Conservation (phyloP, 78 protist genomes). For the Chrysochromulina tobinii region DNA sequence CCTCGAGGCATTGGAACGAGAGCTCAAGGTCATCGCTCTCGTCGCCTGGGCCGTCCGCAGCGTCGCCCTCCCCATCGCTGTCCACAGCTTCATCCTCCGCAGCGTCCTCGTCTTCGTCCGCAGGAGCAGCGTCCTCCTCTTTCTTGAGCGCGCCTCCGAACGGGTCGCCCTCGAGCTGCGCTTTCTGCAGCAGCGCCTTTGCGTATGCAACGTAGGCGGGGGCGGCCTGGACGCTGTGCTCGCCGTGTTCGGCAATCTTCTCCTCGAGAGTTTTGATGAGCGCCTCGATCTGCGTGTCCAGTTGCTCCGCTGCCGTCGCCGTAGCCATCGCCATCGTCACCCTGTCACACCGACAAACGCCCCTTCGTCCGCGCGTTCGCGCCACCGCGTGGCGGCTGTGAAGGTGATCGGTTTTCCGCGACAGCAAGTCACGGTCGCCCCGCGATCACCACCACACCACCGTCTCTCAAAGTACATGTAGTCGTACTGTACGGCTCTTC, state of each 20-base stretch:
- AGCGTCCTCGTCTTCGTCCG: background rate
- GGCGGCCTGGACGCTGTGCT: background rate
- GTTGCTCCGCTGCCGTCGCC: too few relatives aligned
- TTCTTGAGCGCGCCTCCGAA: background rate
- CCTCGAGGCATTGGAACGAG: background rate
- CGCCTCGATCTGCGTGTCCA: too few relatives aligned
- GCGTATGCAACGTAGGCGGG: background rate
- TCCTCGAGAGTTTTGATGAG: background rate
- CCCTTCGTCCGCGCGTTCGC: too few relatives aligned
- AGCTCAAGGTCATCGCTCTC: slow-evolving; percentile 3
- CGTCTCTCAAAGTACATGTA: too few relatives aligned
- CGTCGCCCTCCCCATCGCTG: background rate
- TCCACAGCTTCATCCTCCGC: background rate
- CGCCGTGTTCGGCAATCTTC: background rate
- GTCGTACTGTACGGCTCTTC: too few relatives aligned
- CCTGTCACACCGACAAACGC: too few relatives aligned
- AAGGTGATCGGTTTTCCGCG: too few relatives aligned
- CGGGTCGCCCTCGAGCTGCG: background rate
- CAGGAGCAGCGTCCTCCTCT: background rate
- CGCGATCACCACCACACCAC: too few relatives aligned
- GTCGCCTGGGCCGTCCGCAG: background rate
- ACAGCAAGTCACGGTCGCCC: too few relatives aligned
- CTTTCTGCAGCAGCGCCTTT: background rate
- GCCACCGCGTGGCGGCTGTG: too few relatives aligned
- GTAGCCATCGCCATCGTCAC: too few relatives aligned